phyloP scores from a whole-genome alignment of 148 eudicot genomes.

The Diospyros lotus region DNA sequence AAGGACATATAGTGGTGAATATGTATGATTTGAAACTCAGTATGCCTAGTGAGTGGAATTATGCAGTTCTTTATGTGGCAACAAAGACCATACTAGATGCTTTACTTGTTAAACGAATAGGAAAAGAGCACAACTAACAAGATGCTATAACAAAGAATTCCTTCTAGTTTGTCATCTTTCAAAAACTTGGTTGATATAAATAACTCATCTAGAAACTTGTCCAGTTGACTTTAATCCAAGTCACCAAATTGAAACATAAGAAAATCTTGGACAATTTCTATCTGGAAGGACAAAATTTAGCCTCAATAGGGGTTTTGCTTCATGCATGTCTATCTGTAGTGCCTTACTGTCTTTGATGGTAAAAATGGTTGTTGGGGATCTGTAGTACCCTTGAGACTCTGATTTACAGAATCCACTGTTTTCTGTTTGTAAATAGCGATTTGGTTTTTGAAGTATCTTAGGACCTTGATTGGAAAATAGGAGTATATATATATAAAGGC shows the following conservation, averaged over 20 bases:
- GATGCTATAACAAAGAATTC: too few relatives aligned
- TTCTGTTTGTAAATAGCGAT: background rate
- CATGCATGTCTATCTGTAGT: background rate
- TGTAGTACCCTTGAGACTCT: background rate
- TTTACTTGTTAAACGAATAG: background rate
- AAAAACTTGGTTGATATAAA: background rate
- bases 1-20: slow-evolving; percentile 43
- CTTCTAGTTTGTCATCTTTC: too few relatives aligned
- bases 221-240: background rate
- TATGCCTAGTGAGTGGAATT: background rate
- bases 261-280: background rate
- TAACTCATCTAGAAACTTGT: background rate
- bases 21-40: slow-evolving; percentile 28
- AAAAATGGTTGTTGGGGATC: too few relatives aligned
- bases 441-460: background rate
- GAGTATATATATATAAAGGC: too few relatives aligned
- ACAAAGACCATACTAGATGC: background rate
- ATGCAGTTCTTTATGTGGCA: too few relatives aligned
- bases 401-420: background rate
- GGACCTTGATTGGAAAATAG: background rate
- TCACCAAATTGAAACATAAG: background rate
- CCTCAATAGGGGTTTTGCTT: background rate
- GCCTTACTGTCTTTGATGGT: background rate
- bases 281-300: background rate
- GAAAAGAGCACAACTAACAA: background rate